Evolutionary conservation across 345 rosid species (phyloP).

Genomic region (Cardamine occulta): DNA sequence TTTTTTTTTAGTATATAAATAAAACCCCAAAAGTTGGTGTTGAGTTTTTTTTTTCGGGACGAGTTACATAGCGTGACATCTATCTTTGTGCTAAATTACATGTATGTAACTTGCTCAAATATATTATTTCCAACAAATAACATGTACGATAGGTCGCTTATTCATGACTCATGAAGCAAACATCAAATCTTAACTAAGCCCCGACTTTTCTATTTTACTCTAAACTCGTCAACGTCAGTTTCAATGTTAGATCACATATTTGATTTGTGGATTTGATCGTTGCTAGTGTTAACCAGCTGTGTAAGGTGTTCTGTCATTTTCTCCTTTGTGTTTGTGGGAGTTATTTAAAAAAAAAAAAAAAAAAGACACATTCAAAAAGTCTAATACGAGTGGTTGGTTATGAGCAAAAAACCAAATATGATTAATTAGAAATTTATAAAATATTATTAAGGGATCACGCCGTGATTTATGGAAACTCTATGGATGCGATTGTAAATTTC

Average conservation of each 20-base stretch:
- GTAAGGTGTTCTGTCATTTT: slow-evolving; percentile 48
- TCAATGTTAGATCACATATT: slow-evolving; percentile 47
- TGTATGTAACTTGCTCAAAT: background rate
- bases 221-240: slow-evolving; percentile 31
- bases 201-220: slow-evolving; percentile 7
- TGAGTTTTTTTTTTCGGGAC: background rate
- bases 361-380: slow-evolving; percentile 8
- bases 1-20: no score
- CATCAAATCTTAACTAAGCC: slow-evolving; percentile 15
- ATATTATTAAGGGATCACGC: slow-evolving; percentile 22
- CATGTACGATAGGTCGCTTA: slow-evolving; percentile 7
- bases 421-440: background rate
- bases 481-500: slow-evolving; percentile 17
- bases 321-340: slow-evolving; percentile 24
- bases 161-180: slow-evolving; percentile 23
- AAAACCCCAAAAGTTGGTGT: background rate
- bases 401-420: slow-evolving; percentile 23
- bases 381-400: slow-evolving; percentile 40
- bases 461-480: slow-evolving; percentile 32
- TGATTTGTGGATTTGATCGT: slow-evolving; percentile 59
- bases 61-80: background rate
- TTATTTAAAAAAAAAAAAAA: background rate
- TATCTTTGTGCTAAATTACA: background rate
- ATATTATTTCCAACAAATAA: background rate
- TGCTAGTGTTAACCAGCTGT: slow-evolving; percentile 82